phyloP scores from a whole-genome alignment of 805 yeast genomes.

The Saccharomycopsis sp. region DNA sequence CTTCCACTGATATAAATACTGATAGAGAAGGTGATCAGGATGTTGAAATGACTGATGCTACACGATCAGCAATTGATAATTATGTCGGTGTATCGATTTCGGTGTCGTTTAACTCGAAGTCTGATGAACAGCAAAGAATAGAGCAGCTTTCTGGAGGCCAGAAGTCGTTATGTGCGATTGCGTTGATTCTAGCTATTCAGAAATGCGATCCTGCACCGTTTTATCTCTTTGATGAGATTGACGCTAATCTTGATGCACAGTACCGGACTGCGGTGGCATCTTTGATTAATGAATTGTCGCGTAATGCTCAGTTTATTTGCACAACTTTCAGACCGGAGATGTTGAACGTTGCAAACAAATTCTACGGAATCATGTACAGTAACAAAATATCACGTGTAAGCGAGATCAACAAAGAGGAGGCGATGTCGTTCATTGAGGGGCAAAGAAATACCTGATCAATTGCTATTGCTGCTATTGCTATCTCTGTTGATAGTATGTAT shows the following conservation, averaged over 20 bases:
- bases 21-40: slow-evolving; percentile 23
- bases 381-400: slow-evolving; percentile 75
- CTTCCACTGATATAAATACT: background rate
- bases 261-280: slow-evolving; percentile 83
- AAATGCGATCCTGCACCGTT: slow-evolving; percentile 96
- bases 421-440: slow-evolving; percentile 78
- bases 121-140: slow-evolving; percentile 78
- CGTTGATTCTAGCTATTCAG: slow-evolving; percentile 89
- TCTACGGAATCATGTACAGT: slow-evolving; percentile 79
- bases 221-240: slow-evolving; percentile 92
- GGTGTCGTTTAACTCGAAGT: slow-evolving; percentile 83
- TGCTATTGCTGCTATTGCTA: background rate
- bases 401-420: slow-evolving; percentile 65
- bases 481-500: background rate
- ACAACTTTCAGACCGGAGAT: slow-evolving; percentile 95
- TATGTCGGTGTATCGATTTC: slow-evolving; percentile 79
- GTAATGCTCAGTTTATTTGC: slow-evolving; percentile 82
- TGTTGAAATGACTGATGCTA: slow-evolving; percentile 21
- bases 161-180: slow-evolving; percentile 92
- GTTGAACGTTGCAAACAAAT: slow-evolving; percentile 78
- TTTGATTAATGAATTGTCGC: slow-evolving; percentile 58
- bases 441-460: slow-evolving; percentile 26
- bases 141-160: slow-evolving; percentile 97
- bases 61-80: slow-evolving; percentile 37
- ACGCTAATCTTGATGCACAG: slow-evolving; percentile 90